Evolutionary conservation across 345 rosid genomes (phyloP).

Genomic region (Corchorus capsularis): DNA sequence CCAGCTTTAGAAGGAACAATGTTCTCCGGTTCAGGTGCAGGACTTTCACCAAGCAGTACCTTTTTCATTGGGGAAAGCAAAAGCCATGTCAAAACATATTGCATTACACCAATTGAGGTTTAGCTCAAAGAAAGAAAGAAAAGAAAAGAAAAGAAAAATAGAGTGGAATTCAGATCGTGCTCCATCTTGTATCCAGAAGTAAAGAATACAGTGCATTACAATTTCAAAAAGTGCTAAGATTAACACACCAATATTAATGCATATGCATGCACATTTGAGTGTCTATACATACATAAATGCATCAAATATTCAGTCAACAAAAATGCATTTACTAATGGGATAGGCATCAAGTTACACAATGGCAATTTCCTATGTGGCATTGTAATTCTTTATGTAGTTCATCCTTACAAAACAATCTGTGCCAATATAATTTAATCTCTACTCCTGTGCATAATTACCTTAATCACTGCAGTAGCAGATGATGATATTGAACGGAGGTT

Average conservation of each 20-base stretch:
- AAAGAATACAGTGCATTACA: not conserved
- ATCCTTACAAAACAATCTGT: not conserved
- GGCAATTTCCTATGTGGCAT: not conserved
- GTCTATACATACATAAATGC: not conserved
- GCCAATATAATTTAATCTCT: not conserved
- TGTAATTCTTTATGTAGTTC: not conserved
- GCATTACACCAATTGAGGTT: not conserved
- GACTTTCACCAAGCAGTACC: slow-evolving; percentile 81
- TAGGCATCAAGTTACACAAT: not conserved
- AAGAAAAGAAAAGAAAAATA: not conserved
- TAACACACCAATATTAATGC: not conserved
- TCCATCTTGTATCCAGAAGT: not conserved
- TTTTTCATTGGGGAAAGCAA: slow-evolving; percentile 19
- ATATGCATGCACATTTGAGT: not conserved
- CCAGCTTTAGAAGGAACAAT: slow-evolving; percentile 67
- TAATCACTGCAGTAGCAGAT: slow-evolving; percentile 88
- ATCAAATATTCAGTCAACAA: not conserved
- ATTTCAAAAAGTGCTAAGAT: not conserved
- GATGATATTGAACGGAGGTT: slow-evolving; percentile 96
- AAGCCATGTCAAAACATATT: slow-evolving; percentile 20
- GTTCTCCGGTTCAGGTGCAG: slow-evolving; percentile 39
- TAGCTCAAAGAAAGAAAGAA: not conserved
- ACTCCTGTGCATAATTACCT: slow-evolving; percentile 47
- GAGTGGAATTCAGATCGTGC: not conserved
- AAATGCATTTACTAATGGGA: not conserved